Percentiles rank a stretch among this genome's conserved stretches.
These are phyloP conservation scores for Paramyrothecium roridum DNA, from an alignment of 2,329 filamentous ascomycete species.

Conservation along the genomic window DNA sequence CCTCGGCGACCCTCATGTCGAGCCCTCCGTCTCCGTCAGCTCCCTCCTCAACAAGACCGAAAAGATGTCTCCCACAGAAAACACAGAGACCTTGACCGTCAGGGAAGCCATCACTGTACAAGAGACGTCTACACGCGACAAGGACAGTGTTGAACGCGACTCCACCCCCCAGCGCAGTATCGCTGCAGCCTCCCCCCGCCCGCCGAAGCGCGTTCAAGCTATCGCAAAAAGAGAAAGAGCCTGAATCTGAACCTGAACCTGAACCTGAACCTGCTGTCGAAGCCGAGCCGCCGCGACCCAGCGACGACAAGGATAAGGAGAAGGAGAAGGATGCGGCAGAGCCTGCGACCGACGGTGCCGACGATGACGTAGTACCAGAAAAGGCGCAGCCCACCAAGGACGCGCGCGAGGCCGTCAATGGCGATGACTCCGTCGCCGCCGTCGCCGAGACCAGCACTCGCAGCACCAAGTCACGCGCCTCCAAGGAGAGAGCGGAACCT, in stretches of 20 bases:
- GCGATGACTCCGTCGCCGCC: neutral
- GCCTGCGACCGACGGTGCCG: neutral
- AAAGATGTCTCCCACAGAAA: neutral
- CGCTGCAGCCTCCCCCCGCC: too few relatives aligned
- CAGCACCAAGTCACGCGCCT: too few relatives aligned
- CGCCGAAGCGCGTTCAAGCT: too few relatives aligned
- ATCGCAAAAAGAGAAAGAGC: too few relatives aligned
- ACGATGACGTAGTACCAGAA: neutral
- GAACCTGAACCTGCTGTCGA: neutral
- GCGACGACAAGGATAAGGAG: neutral
- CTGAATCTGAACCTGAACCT: neutral
- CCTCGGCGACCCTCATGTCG: neutral
- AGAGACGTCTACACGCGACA: neutral
- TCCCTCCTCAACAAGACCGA: neutral
- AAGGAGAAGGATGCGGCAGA: neutral
- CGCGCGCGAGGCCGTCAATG: too few relatives aligned
- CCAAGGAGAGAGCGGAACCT: neutral
- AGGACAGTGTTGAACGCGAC: neutral
- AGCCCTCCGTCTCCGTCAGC: neutral
- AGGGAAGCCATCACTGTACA: neutral
- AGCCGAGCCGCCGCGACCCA: neutral
- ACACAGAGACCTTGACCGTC: neutral
- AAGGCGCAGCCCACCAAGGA: too few relatives aligned
- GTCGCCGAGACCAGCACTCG: neutral
- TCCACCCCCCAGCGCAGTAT: neutral